Evolutionary conservation across 2,329 filamentous ascomycete species (phyloP).

Genomic region (Pseudovirgaria hyperparasitica): DNA sequence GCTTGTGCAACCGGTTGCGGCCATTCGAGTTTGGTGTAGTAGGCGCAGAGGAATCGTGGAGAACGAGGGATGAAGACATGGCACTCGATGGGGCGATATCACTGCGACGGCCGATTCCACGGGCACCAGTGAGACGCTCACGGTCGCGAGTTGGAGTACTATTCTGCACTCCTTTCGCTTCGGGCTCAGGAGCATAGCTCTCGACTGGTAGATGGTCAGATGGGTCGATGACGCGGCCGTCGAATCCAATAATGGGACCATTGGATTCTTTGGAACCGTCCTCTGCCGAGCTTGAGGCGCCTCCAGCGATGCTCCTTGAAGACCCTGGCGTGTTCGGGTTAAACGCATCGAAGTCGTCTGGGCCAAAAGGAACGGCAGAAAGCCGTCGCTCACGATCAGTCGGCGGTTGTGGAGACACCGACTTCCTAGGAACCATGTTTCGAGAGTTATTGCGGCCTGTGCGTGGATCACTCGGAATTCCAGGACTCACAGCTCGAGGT

Average conservation of each 20-base stretch:
- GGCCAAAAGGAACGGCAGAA: slow-evolving; percentile 57
- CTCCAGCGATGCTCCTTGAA: slow-evolving; percentile 2
- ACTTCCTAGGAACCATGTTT: slow-evolving; percentile 50
- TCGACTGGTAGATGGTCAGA: slow-evolving; percentile 69
- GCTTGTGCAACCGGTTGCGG: slow-evolving; percentile 18
- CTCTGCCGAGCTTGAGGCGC: slow-evolving; percentile 1
- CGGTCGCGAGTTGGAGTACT: slow-evolving; percentile 29
- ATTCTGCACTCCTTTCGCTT: slow-evolving; percentile 40
- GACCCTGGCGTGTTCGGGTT: slow-evolving; percentile 41
- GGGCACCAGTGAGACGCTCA: slow-evolving; percentile 39
- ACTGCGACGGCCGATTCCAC: slow-evolving; percentile 19
- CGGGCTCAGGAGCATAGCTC: slow-evolving; percentile 65
- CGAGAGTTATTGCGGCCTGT: slow-evolving; percentile 27
- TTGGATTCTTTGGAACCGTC: slow-evolving; percentile 29
- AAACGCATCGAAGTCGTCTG: slow-evolving; percentile 61
- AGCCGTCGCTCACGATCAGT: slow-evolving; percentile 34
- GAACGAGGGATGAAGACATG: slow-evolving; percentile 6
- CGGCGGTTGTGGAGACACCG: slow-evolving; percentile 56
- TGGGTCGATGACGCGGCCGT: slow-evolving; percentile 66
- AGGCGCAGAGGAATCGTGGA: neutral
- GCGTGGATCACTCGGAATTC: slow-evolving; percentile 18
- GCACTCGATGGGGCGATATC: slow-evolving; percentile 18
- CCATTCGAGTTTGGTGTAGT: slow-evolving; percentile 9
- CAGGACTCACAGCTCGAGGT: slow-evolving; percentile 32
- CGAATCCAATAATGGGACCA: slow-evolving; percentile 62